A percentile compares a stretch with the other conserved stretches of the same genome.
phyloP scores from a whole-genome alignment of 164 flowering plant species.

The Magnolia kwangsiensis region DNA sequence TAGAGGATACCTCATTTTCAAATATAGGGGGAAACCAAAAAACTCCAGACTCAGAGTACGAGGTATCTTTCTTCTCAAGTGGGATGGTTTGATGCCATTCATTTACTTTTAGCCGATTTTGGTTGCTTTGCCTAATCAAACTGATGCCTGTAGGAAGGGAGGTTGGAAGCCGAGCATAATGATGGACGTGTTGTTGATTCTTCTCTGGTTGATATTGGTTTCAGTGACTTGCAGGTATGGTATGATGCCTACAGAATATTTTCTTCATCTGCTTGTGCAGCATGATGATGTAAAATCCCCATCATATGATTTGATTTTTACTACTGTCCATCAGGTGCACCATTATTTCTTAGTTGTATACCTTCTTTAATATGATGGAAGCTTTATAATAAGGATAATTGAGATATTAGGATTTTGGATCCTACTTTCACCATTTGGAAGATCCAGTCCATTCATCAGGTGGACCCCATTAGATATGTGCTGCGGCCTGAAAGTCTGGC shows the following conservation, averaged over 20 bases:
- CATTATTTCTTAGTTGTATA: no score
- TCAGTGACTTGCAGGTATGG: conserved; percentile 77
- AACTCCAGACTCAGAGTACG: conserved; percentile 55
- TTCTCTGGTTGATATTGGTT: conserved; percentile 57
- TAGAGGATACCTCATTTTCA: conserved; percentile 37
- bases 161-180: conserved; percentile 27
- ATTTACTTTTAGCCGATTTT: neutral
- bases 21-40: conserved; percentile 32
- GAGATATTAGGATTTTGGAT: neutral
- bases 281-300: neutral
- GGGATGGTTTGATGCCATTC: neutral
- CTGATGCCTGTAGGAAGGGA: conserved; percentile 50
- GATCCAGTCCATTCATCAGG: neutral
- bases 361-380: neutral
- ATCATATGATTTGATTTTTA: no score
- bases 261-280: neutral
- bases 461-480: neutral
- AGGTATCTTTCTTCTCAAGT: conserved; percentile 40
- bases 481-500: neutral
- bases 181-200: conserved; percentile 52
- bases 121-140: neutral
- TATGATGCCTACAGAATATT: neutral
- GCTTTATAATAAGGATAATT: neutral
- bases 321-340: neutral
- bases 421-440: neutral